Evolutionary conservation across 352 stramenopile species (phyloP), one percentile per base, ranked within the genome.

Genomic region (Phytophthora sp.): DNA sequence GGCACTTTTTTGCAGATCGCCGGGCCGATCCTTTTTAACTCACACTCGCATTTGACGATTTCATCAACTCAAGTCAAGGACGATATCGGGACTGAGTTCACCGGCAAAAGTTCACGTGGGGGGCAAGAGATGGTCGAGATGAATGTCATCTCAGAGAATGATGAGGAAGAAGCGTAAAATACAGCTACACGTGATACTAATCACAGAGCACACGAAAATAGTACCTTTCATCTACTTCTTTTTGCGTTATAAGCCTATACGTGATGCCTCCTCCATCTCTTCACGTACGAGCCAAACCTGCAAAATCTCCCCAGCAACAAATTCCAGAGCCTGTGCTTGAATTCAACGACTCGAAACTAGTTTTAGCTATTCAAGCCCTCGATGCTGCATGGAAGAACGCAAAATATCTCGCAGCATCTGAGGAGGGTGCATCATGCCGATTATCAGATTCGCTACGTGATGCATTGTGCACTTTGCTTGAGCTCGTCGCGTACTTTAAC

Each of bases 1-100:
- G 64, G 72, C 12, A 94, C 87, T 10, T 97, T 97, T 49, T 72
- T 97, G 5, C 76, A 85, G 42, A 97, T 97, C 42, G 91, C 89
- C 0, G 91, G 88, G 0, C 88, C 89, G 5, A 96, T 97, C 32
- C 63, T 97, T 15, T 91, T 88, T 42, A 91, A 82, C 26, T 96
- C 88, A 17, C 83, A 95, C 53, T 88, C 88, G 5, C 88, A 88
- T 52, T 60, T 92, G 23, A 73, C 76, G 13, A 85, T 84, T 56
- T 70, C 67, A 3, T 79, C 69, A 17, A 75, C 72, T 4, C 54
- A 76, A 18, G 50, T 24, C 17, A 83, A 83, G 31, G 83, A 89
- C 15, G 66, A 78, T 15, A 42, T 71, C 1, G 74, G 75, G 7
- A 88, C 62, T 27, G 84, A 92, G 58, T 91, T 89, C 38, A 76